Evolutionary conservation across 2,329 filamentous ascomycete species (phyloP).

Genomic region (Fusarium keratoplasticum): DNA sequence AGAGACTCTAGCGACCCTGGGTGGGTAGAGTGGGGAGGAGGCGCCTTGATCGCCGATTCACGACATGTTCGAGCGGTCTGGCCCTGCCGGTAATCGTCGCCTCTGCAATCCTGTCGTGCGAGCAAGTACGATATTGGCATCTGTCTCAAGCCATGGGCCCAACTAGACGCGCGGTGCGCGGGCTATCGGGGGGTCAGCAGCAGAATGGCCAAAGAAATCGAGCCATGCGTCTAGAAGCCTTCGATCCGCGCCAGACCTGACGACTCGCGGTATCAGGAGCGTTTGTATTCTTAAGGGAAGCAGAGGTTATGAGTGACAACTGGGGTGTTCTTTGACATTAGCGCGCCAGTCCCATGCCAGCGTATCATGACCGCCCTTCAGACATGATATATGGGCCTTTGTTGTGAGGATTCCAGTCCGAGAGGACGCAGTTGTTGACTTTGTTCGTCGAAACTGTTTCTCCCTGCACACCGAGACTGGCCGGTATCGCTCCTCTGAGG

Average conservation of each 20-base stretch:
- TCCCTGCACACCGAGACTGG: not conserved
- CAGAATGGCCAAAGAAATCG: not conserved
- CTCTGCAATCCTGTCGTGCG: not conserved
- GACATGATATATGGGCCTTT: constrained; percentile 7
- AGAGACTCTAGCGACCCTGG: not conserved
- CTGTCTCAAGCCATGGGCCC: constrained; percentile 7
- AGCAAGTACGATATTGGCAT: constrained; percentile 1
- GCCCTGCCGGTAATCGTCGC: constrained; percentile 16
- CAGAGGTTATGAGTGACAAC: not conserved
- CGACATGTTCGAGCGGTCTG: constrained; percentile 32
- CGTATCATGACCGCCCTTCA: constrained; percentile 1
- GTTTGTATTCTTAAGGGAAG: not conserved
- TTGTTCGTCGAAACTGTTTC: not conserved
- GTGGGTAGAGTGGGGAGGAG: constrained; percentile 14
- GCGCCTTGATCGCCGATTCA: constrained; percentile 38
- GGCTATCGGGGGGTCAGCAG: not conserved
- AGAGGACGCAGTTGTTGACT: not conserved
- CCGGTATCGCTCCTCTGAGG: not conserved
- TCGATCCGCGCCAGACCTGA: constrained; percentile 19
- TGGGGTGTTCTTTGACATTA: not conserved
- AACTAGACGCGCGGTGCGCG: constrained; percentile 7
- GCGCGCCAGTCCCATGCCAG: constrained; percentile 10
- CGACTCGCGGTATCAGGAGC: constrained; percentile 12
- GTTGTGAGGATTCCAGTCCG: not conserved
- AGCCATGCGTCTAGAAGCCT: not conserved